Base-by-base conservation (phyloP, 768 basidiomycete genomes). In the Mycena alexandri region DNA sequence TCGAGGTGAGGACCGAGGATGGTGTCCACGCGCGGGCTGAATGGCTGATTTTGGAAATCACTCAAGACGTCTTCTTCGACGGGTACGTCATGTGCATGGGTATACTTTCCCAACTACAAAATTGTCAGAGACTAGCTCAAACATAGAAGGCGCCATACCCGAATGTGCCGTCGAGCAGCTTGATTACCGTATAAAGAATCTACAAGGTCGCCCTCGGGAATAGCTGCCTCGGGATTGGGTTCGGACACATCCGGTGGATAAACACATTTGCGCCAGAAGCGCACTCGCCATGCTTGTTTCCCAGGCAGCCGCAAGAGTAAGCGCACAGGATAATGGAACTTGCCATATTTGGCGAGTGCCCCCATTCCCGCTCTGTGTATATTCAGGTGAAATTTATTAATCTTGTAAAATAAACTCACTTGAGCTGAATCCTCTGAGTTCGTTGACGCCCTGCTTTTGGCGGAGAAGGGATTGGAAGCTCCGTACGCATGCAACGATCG, bases 111-210 rank as follows among this genome's bases (percentile, higher is more conserved):
- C 33, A 54, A 36, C 52, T 54, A 21, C 11, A 5, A 21, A 24
- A 24, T 17, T 17, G 5, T 48, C 47, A 48, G n/a, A 21, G 8
- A 48, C 22, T 48, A 5, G 22, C 29, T 6, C 3, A 6, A 29
- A 29, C 3, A 29, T 29, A 29, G 29, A 29, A 29, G 29, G 29
- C 3, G 3, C 6, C 29, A 29, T 19, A 54, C 52, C 36, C 52
- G 52, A 36, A 38, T 36, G 4, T 1, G 10, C 5, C 52, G 29
- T 9, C 52, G 10, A 12, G 17, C 9, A 12, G 8, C 19, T n/a
- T 38, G 29, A 36, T 54, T 36, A 7, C 52, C 52, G 19, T 13
- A 54, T 14, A 54, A 54, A 4, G 52, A 54, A 54, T 54, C 52
- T 6, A 54, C 52, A 38, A 54, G 52, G 36, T 54, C 52, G 17